phyloP scores from a whole-genome alignment of 208 protist species.

The Trypanosoma avium region DNA sequence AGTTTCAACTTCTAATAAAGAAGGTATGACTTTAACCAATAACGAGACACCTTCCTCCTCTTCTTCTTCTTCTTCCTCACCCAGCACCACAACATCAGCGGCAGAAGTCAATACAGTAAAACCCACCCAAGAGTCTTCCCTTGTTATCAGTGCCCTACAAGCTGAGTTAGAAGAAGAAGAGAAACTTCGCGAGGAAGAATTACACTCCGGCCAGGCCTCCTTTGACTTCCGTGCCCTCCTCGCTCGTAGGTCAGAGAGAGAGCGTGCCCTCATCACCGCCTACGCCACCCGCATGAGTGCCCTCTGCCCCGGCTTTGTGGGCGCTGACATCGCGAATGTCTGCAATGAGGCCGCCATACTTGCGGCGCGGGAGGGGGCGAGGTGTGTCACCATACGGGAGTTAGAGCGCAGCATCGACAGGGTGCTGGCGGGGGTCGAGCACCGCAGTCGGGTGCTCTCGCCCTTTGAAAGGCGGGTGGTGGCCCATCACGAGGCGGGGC shows the following conservation, averaged over 20 bases:
- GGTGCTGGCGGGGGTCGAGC: slow-evolving; percentile 96
- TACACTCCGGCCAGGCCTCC: slow-evolving; percentile 10
- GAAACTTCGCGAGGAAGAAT: slow-evolving; percentile 12
- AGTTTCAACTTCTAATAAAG: too few relatives aligned
- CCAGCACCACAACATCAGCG: not conserved
- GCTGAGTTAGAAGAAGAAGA: slow-evolving; percentile 29
- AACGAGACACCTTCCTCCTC: not conserved
- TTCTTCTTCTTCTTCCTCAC: not conserved
- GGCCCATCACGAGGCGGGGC: slow-evolving; percentile 98
- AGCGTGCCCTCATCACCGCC: slow-evolving; percentile 63
- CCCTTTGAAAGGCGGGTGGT: slow-evolving; percentile 92
- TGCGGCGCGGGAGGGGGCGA: slow-evolving; percentile 74
- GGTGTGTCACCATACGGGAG: slow-evolving; percentile 74
- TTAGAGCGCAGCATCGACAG: slow-evolving; percentile 95
- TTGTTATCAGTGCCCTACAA: slow-evolving; percentile 30
- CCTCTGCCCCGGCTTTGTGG: slow-evolving; percentile 86
- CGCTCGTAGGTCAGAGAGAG: slow-evolving; percentile 42
- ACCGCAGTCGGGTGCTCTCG: slow-evolving; percentile 83
- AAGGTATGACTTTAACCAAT: too few relatives aligned
- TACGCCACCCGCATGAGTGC: slow-evolving; percentile 75
- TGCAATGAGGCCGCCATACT: slow-evolving; percentile 95
- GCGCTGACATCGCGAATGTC: slow-evolving; percentile 97
- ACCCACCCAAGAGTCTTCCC: too few relatives aligned
- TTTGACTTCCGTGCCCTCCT: slow-evolving; percentile 60
- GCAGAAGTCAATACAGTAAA: slow-evolving; percentile 3